Base-by-base conservation (phyloP, 2,329 filamentous ascomycete species). In the Cytospora leucostoma region DNA sequence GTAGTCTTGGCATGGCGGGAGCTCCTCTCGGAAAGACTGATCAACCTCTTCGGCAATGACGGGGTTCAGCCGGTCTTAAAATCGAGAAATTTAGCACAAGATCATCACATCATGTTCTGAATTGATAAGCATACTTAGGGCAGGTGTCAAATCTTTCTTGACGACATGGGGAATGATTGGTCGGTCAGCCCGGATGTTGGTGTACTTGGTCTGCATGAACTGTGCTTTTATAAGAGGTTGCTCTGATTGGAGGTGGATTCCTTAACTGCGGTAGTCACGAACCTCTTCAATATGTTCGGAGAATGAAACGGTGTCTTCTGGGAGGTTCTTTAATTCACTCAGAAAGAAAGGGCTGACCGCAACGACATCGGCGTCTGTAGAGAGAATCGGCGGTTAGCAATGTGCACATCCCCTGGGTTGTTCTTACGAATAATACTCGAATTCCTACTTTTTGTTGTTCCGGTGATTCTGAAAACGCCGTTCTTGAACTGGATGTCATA, bases 1-100 rank as follows among this genome's bases (percentile, higher is more conserved):
- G 78, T 78, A 82, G 52, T 78, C 76, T 19, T 71, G 65, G 50
- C 73, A 74, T 0, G 70, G 69, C 0, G 75, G 75, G 2, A 82
- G 64, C 56, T 75, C 75, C 2, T 69, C 66, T 0, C 61, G 63
- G 47, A 80, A 68, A 1, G 75, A 72, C 2, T 70, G 68, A 5
- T 68, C 67, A 1, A 78, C 76, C 59, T 82, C 79, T 1, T 75
- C 73, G 7, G 75, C 68, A 33, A 81, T 73, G 4, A 67, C 65
- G 0, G 75, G 72, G 65, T 76, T 80, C 12, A 81, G 70, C 0
- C 73, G 73, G 2, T 65, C 73, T 68, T 8, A 38, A 34, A 33
- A 55, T 34, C 15, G 37, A 62, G 15, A 4, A 27, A 27, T 27
- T 34, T 4, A 19, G 58, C 33, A 51, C 27, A 17, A 15, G 35